phyloP scores from a whole-genome alignment of 495 filamentous ascomycete species.

The Lophiotrema nucula region DNA sequence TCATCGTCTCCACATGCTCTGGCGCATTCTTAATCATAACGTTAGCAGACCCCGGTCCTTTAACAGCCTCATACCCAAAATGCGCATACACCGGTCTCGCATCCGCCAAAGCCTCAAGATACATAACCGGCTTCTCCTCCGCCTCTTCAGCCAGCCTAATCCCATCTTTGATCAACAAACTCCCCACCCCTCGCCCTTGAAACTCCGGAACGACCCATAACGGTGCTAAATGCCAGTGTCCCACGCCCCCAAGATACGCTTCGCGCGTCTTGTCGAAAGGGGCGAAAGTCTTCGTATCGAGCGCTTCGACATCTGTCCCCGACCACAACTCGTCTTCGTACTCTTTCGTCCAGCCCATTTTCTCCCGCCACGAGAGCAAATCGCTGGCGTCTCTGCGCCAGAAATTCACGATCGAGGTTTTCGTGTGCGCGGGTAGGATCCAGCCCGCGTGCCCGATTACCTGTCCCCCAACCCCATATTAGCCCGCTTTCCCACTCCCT shows the following conservation, averaged over 20 bases:
- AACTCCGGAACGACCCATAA: slow-evolving; percentile 21
- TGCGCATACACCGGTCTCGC: slow-evolving; percentile 20
- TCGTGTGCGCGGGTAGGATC: slow-evolving; percentile 18
- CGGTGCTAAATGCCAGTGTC: slow-evolving; percentile 21
- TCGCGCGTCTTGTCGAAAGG: slow-evolving; percentile 9
- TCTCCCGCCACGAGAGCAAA: slow-evolving; percentile 4
- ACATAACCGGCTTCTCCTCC: slow-evolving; percentile 12
- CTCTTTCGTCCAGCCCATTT: slow-evolving; percentile 21
- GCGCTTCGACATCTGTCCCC: slow-evolving; percentile 8
- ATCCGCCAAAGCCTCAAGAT: slow-evolving; percentile 19
- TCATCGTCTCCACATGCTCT: neutral
- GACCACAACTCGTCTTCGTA: slow-evolving; percentile 22
- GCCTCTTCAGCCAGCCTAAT: slow-evolving; percentile 11
- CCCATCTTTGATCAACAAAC: slow-evolving; percentile 12
- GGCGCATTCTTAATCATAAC: slow-evolving; percentile 22
- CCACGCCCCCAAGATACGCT: slow-evolving; percentile 3
- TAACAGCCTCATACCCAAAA: slow-evolving; percentile 27
- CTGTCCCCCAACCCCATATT: too few species aligned
- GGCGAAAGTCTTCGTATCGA: slow-evolving; percentile 5
- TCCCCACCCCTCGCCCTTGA: slow-evolving; percentile 17
- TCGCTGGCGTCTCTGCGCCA: slow-evolving; percentile 24
- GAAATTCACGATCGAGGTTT: slow-evolving; percentile 7
- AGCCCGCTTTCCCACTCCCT: too few species aligned
- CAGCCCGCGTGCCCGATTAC: slow-evolving; percentile 27
- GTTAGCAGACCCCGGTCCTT: slow-evolving; percentile 1